Base-by-base conservation (phyloP, 1,284 basidiomycete genomes). In the Rhodotorula sp. region DNA sequence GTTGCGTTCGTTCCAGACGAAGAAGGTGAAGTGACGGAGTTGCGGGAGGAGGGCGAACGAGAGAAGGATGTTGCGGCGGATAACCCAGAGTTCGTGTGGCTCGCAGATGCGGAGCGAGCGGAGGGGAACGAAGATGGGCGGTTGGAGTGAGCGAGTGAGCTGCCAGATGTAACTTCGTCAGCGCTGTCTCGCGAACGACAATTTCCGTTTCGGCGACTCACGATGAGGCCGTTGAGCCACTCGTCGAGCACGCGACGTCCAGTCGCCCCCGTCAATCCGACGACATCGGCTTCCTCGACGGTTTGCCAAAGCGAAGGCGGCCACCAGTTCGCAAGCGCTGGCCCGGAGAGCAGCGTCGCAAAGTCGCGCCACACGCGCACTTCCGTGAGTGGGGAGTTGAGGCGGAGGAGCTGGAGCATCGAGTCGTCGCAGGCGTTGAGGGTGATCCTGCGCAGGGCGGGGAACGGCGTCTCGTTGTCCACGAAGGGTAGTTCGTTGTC, bases 41-140 rank as follows among this genome's bases (percentile, higher is more conserved):
- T 70, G 51, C 1, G 64, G 68, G 20, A 70, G 68, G 36, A 32
- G 19, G 4, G 51, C 46, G 27, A 70, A 9, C 22, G 57, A 19
- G 3, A 59, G 63, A 27, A 70, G 51, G n/a, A 70, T 2, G 32
- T 49, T 20, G 34, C 9, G 2, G 20, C n/a, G 29, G 9, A 70
- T 46, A 29, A 39, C 30, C 19, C 27, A 15, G 52, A 49, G 36
- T 2, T 15, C 2, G 57, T 59, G 48, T 11, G 64, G 56, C 46
- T 70, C 68, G 60, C 29, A 36, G 44, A 70, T 64, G 20, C 61
- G 60, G 22, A 70, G 64, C 15, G 60, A 51, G 29, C 32, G 49
- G 27, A 70, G 60, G 0, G 68, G 64, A 48, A 70, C 47, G 24
- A 22, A 10, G 30, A 24, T 29, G 52, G 56, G 52, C 5, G 62